A percentile compares a stretch with the other conserved stretches of the same genome.
Conservation (phyloP, 1,284 basidiomycete genomes). For the Irpex lacteus region DNA sequence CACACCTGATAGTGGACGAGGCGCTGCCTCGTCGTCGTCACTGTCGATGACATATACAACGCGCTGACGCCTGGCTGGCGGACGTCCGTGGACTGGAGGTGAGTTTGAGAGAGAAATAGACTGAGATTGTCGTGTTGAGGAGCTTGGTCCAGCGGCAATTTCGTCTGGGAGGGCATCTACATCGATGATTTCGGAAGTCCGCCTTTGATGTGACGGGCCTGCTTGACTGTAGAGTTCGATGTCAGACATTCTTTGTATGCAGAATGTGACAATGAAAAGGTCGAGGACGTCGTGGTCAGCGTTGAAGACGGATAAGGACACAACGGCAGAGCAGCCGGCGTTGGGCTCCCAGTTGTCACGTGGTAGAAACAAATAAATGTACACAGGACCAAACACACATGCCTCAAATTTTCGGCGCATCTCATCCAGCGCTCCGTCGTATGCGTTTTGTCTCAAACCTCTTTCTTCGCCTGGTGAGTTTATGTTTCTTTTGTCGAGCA, state of each 20-base stretch:
- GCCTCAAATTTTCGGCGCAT: background rate
- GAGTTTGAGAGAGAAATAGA: constrained; percentile 8
- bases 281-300: background rate
- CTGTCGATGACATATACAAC: constrained; percentile 36
- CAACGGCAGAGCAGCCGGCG: background rate
- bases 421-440: background rate
- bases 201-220: background rate
- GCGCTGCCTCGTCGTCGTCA: constrained; percentile 38
- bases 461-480: background rate
- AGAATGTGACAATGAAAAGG: background rate
- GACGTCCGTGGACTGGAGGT: constrained; percentile 12
- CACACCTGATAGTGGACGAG: constrained; percentile 23
- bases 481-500: background rate
- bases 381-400: background rate
- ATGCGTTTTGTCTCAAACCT: background rate
- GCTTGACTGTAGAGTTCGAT: background rate
- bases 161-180: constrained; percentile 29
- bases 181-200: constrained; percentile 26
- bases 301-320: background rate
- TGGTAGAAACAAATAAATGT: background rate
- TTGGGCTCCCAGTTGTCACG: background rate
- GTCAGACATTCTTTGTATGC: background rate
- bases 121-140: constrained; percentile 17
- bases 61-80: constrained; percentile 12
- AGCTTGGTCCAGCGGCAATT: constrained; percentile 23